phyloP scores from a whole-genome alignment of 2,329 filamentous ascomycete species.

The Albophoma yamanashiensis region DNA sequence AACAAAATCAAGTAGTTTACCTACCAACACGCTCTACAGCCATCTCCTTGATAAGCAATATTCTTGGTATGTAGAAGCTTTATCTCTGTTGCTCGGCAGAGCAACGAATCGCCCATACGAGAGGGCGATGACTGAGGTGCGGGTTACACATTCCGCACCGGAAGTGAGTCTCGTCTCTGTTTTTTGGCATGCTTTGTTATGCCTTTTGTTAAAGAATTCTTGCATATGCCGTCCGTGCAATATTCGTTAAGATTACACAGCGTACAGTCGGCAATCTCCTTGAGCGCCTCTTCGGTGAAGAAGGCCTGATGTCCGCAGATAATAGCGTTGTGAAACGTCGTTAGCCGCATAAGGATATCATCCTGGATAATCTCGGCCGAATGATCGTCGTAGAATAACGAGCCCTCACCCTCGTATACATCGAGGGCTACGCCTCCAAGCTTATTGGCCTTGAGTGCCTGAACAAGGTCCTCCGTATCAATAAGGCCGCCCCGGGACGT shows the following conservation, averaged over 20 bases:
- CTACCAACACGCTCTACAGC: no score
- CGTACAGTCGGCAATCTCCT: constrained; percentile 51
- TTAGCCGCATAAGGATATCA: constrained; percentile 53
- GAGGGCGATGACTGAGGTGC: no score
- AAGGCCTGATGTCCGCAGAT: constrained; percentile 61
- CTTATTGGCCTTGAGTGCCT: constrained; percentile 46
- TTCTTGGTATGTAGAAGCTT: no score
- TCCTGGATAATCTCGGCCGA: constrained; percentile 56
- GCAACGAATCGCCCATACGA: no score
- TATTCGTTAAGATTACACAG: constrained; percentile 44
- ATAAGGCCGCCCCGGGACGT: constrained; percentile 58
- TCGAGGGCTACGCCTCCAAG: constrained; percentile 55
- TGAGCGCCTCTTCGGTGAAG: constrained; percentile 55
- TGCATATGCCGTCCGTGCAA: constrained; percentile 16
- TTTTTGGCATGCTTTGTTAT: neutral
- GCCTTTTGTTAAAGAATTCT: constrained; percentile 21
- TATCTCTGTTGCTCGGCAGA: no score
- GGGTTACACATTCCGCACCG: constrained; percentile 8
- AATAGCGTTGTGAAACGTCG: constrained; percentile 58
- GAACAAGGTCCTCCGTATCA: constrained; percentile 47
- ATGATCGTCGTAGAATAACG: constrained; percentile 55
- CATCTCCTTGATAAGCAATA: no score
- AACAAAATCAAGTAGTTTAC: no score
- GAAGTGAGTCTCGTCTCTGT: constrained; percentile 3
- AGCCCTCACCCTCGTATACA: constrained; percentile 55